These are phyloP conservation scores for Globisporangium splendens DNA, from an alignment of 352 stramenopile genomes.

Conservation along the genomic window DNA sequence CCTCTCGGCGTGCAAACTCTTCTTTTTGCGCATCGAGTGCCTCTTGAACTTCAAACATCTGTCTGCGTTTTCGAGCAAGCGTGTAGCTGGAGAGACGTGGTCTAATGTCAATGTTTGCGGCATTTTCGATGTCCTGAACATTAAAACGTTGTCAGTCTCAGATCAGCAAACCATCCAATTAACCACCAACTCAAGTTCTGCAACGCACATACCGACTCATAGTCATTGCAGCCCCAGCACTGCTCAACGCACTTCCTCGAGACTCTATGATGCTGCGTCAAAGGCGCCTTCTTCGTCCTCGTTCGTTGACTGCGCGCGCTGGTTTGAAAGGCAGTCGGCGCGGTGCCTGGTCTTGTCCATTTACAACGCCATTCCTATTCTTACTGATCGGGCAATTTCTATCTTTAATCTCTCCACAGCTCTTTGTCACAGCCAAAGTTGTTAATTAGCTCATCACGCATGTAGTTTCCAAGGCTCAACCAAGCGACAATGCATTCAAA, in stretches of 20 bases:
- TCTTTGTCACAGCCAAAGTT: too few relatives aligned
- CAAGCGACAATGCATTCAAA: too few relatives aligned
- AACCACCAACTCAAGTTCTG: neutral
- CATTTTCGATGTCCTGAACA: slow-evolving; percentile 40
- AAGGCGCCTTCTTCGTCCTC: neutral
- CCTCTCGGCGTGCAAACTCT: slow-evolving; percentile 85
- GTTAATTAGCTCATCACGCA: too few relatives aligned
- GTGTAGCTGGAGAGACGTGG: slow-evolving; percentile 90
- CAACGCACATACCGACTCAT: slow-evolving; percentile 38
- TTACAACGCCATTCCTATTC: neutral
- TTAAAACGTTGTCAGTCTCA: neutral
- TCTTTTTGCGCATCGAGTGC: slow-evolving; percentile 93
- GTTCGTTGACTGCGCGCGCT: neutral
- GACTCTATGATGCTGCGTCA: slow-evolving; percentile 28
- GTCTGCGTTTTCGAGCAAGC: slow-evolving; percentile 90
- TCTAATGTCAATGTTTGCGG: slow-evolving; percentile 90
- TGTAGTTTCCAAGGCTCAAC: too few relatives aligned
- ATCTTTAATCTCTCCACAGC: too few relatives aligned
- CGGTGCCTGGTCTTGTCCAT: neutral
- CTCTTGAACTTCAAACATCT: slow-evolving; percentile 95
- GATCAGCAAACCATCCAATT: neutral
- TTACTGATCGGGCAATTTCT: too few relatives aligned
- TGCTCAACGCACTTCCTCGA: slow-evolving; percentile 49
- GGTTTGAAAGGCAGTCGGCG: neutral
- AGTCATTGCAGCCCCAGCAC: slow-evolving; percentile 63